Evolutionary conservation across 257 asterid species (phyloP).

Genomic region (Fraxinus excelsior): DNA sequence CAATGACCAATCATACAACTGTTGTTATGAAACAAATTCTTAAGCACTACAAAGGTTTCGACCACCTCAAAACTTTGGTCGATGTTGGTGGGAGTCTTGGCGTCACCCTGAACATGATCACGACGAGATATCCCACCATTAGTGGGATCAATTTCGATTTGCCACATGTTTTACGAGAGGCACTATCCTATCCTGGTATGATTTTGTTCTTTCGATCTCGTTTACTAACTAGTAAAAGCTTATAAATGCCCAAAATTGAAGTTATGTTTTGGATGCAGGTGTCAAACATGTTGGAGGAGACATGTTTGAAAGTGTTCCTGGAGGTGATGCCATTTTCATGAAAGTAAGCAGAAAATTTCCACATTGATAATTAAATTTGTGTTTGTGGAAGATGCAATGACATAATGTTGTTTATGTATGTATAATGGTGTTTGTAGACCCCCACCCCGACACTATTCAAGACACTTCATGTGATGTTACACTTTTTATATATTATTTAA

Average conservation of each 20-base stretch:
- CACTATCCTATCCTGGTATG: neutral
- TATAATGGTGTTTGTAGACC: too few species aligned
- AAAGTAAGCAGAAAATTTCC: conserved; percentile 23
- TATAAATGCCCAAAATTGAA: too few species aligned
- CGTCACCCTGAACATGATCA: conserved; percentile 9
- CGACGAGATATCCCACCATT: neutral
- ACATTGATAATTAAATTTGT: too few species aligned
- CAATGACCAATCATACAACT: conserved; percentile 36
- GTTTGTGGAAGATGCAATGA: too few species aligned
- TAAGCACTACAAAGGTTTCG: conserved; percentile 41
- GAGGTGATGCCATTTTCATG: neutral
- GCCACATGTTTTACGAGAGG: neutral
- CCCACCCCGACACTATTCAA: too few species aligned
- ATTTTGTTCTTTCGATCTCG: neutral
- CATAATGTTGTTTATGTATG: too few species aligned
- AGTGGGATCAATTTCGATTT: neutral
- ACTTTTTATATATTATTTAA: too few species aligned
- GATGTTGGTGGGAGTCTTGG: conserved; percentile 65
- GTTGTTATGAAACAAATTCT: conserved; percentile 35
- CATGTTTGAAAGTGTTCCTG: neutral
- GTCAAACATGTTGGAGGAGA: neutral
- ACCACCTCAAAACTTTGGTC: conserved; percentile 34
- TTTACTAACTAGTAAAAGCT: too few species aligned
- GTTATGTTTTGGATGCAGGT: conserved; percentile 55
- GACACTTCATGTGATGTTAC: too few species aligned